phyloP scores from a whole-genome alignment of 768 basidiomycete species.

The Candolleomyces aberdarensis region DNA sequence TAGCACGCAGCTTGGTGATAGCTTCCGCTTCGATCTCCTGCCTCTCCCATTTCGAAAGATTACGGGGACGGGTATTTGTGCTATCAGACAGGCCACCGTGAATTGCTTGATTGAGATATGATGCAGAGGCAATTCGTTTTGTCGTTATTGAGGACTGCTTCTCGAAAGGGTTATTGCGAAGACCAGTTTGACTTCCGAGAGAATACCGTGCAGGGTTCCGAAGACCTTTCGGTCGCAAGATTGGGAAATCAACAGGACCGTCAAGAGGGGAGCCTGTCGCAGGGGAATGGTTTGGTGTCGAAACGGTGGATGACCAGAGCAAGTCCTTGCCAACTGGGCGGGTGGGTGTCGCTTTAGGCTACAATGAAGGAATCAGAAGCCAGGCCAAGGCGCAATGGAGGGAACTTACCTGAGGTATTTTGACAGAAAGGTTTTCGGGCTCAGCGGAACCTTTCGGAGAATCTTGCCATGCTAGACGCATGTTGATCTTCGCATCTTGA shows the following conservation, averaged over 20 bases:
- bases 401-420: slow-evolving; percentile 21
- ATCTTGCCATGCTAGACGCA: slow-evolving; percentile 71
- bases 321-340: slow-evolving; percentile 56
- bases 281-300: slow-evolving; percentile 34
- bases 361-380: neutral
- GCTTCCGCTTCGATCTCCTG: slow-evolving; percentile 81
- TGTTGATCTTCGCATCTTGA: slow-evolving; percentile 55
- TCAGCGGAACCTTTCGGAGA: slow-evolving; percentile 41
- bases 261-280: slow-evolving; percentile 30
- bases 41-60: slow-evolving; percentile 76
- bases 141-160: slow-evolving; percentile 22
- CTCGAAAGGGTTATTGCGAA: slow-evolving; percentile 51
- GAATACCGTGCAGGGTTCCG: slow-evolving; percentile 44
- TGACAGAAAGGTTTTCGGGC: slow-evolving; percentile 36
- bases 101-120: slow-evolving; percentile 38
- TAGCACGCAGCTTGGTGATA: slow-evolving; percentile 65
- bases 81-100: slow-evolving; percentile 43
- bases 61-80: slow-evolving; percentile 38
- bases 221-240: slow-evolving; percentile 9
- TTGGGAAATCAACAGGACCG: slow-evolving; percentile 14
- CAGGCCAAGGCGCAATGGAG: slow-evolving; percentile 1
- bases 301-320: slow-evolving; percentile 57
- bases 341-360: slow-evolving; percentile 14
- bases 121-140: slow-evolving; percentile 38
- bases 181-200: slow-evolving; percentile 37